Evolutionary conservation across 805 yeast genomes (phyloP), one percentile per base, ranked within the genome.

Genomic region (Groenewaldozyma salmanticensis): DNA sequence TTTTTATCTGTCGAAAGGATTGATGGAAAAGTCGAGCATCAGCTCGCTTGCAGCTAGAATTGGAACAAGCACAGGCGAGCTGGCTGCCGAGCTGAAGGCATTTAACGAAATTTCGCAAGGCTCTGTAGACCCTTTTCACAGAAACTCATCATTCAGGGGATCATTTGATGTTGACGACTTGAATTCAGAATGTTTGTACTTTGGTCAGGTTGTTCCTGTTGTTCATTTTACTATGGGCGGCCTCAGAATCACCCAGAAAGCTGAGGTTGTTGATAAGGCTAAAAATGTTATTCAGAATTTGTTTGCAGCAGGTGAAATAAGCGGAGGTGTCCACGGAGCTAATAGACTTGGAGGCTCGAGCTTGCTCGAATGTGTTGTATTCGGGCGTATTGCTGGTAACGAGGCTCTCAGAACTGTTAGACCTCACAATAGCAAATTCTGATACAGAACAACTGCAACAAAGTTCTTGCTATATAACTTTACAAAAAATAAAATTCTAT

Each of bases 161-260:
- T 11, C 15, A 22, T 37, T 37, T 18, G 35, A 27, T 31, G 15
- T 31, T 9, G 35, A 27, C 6, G 11, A n/a, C 20, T 13, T 27
- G n/a, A 20, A 7, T 17, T 6, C 5, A 11, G 11, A 7, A 21
- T 21, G 18, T 17, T 5, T 33, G 6, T 42, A 33, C 21, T 24
- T 16, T 22, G 46, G 46, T 2, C 22, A 16, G 45, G 66, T 75
- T 35, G 72, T 79, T 4, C 65, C 81, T 29, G 76, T 74, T 43
- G 61, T 77, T 35, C 83, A 77, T 54, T 77, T 77, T 55, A 74
- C 82, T 13, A 77, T 77, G 82, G 83, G 83, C 21, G 83, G 83
- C 13, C 73, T 74, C 36, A 68, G 71, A 52, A 72, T 75, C 50
- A 69, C 72, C 50, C 66, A 67, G 35, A 58, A 65, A 34, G 61